phyloP scores from a whole-genome alignment of 495 filamentous ascomycete species.

The Xylaria flabelliformis region DNA sequence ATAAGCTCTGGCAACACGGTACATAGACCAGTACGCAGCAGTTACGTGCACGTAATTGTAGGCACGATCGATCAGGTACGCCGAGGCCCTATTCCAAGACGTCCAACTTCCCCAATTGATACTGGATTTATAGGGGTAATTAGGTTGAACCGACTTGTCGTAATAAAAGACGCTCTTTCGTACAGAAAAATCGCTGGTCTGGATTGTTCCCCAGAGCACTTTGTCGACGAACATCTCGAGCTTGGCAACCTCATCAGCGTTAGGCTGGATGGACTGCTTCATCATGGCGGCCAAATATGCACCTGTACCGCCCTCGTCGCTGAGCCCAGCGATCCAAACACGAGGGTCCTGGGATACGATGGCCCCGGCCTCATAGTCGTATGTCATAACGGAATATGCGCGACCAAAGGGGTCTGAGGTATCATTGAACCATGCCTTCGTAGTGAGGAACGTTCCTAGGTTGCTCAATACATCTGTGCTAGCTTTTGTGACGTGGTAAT shows the following conservation, averaged over 20 bases:
- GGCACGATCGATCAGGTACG: slow-evolving; percentile 52
- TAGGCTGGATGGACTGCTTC: slow-evolving; percentile 55
- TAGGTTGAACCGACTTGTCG: slow-evolving; percentile 44
- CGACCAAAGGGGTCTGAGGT: slow-evolving; percentile 56
- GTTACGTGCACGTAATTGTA: slow-evolving; percentile 62
- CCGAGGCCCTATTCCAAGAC: slow-evolving; percentile 49
- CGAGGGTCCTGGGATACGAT: slow-evolving; percentile 56
- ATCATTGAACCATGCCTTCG: slow-evolving; percentile 52
- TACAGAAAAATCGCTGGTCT: slow-evolving; percentile 49
- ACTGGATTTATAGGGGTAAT: slow-evolving; percentile 45
- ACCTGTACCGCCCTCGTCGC: slow-evolving; percentile 58
- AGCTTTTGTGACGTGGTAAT: slow-evolving; percentile 57
- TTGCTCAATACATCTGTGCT: slow-evolving; percentile 44
- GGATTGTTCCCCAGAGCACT: slow-evolving; percentile 52
- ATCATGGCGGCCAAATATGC: slow-evolving; percentile 53
- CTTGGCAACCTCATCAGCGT: slow-evolving; percentile 50
- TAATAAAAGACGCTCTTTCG: slow-evolving; percentile 61
- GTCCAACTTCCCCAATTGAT: slow-evolving; percentile 50
- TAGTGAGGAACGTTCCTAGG: slow-evolving; percentile 47
- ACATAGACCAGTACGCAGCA: slow-evolving; percentile 58
- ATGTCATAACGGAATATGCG: slow-evolving; percentile 56
- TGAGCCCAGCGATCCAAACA: slow-evolving; percentile 60
- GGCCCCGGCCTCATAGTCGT: slow-evolving; percentile 48
- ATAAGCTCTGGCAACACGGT: slow-evolving; percentile 53
- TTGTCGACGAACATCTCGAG: slow-evolving; percentile 54